These are phyloP conservation scores for Cyberlindnera euphorbiae DNA, from an alignment of 805 yeast species.

Conservation along the genomic window DNA sequence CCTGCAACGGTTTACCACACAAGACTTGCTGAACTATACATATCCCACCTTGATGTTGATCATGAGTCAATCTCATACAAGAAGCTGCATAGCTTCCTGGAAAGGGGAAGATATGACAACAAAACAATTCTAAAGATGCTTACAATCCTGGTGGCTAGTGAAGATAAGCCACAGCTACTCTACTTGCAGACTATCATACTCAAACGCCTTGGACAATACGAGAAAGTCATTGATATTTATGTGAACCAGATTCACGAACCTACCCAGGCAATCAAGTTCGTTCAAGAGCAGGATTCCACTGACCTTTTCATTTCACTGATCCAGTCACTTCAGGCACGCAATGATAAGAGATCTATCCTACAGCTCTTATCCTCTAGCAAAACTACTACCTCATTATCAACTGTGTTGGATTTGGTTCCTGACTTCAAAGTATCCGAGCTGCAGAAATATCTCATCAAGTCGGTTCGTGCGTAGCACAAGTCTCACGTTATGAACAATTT, in stretches of 20 bases:
- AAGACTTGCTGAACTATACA: conserved; percentile 40
- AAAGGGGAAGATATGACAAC: conserved; percentile 29
- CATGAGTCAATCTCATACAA: conserved; percentile 20
- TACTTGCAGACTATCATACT: conserved; percentile 54
- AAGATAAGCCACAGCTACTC: conserved; percentile 12
- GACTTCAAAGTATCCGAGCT: conserved; percentile 19
- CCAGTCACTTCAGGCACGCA: conserved; percentile 32
- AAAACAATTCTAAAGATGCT: conserved; percentile 26
- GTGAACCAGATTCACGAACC: conserved; percentile 54
- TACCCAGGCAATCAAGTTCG: conserved; percentile 47
- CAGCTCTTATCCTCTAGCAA: conserved; percentile 35
- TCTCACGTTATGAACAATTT: conserved; percentile 1
- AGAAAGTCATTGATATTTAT: conserved; percentile 56
- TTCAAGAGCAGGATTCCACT: conserved; percentile 32
- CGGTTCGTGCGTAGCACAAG: conserved; percentile 13
- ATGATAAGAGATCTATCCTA: conserved; percentile 32
- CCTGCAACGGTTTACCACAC: conserved; percentile 36
- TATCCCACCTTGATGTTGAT: conserved; percentile 26
- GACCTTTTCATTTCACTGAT: conserved; percentile 35
- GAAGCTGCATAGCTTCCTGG: conserved; percentile 33
- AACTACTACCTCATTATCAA: conserved; percentile 24
- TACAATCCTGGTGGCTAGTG: neutral
- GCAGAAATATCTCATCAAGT: conserved; percentile 17
- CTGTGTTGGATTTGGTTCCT: conserved; percentile 11
- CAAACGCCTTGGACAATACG: conserved; percentile 54